Evolutionary conservation across 169 alveolate genomes (phyloP).

Genomic region (Plasmodium ovale): DNA sequence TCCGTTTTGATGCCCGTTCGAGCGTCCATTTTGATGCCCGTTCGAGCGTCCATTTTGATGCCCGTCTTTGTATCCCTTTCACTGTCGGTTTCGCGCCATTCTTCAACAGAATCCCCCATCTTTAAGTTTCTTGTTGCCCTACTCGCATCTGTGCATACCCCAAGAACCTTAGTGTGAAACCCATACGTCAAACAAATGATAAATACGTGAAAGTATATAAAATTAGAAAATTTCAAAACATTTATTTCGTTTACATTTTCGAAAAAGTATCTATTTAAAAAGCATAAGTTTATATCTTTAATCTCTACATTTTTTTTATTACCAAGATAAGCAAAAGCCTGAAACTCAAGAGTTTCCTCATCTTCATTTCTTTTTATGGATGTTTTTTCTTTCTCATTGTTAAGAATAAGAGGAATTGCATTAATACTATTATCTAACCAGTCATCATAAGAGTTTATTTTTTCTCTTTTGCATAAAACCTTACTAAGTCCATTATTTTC

Average conservation of each 20-base stretch:
- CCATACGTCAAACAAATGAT: constrained; percentile 61
- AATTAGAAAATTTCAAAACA: constrained; percentile 68
- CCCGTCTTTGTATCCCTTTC: neutral
- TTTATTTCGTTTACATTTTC: constrained; percentile 60
- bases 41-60: too few relatives aligned
- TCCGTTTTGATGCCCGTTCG: too few relatives aligned
- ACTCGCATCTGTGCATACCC: constrained; percentile 41
- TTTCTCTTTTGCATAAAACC: neutral
- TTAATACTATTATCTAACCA: too few relatives aligned
- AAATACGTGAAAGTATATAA: constrained; percentile 65
- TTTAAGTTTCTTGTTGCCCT: neutral
- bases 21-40: too few relatives aligned
- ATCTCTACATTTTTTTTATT: constrained; percentile 51
- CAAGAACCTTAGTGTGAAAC: constrained; percentile 50
- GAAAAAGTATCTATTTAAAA: constrained; percentile 60
- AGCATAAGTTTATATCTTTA: constrained; percentile 36
- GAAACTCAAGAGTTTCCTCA: constrained; percentile 26
- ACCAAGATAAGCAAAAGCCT: constrained; percentile 32
- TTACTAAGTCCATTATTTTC: neutral
- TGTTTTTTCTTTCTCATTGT: neutral
- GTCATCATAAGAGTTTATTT: neutral
- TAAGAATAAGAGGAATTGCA: too few relatives aligned
- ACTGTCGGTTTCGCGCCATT: neutral
- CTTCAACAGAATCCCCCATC: neutral
- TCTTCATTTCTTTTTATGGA: neutral